Conservation (phyloP, 176 grass and related monocot species). For the Cocos nucifera region DNA sequence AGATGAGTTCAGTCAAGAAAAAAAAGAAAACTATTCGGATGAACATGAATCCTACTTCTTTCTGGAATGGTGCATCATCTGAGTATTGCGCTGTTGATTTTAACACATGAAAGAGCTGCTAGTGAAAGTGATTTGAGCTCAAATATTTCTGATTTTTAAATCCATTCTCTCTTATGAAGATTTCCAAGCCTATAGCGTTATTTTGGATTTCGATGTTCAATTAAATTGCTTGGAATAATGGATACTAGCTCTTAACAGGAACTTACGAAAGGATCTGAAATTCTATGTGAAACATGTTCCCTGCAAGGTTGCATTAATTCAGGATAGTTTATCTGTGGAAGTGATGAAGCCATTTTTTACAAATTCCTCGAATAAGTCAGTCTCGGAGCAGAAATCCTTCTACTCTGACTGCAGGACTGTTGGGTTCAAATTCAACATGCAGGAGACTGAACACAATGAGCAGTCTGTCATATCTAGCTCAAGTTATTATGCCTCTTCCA, state of each 20-base stretch:
- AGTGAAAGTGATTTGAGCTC: too few relatives aligned
- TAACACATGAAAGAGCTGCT: too few relatives aligned
- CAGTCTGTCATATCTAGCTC: conserved; percentile 28
- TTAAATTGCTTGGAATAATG: conserved; percentile 4
- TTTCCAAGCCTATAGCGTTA: too few relatives aligned
- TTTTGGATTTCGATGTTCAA: too few relatives aligned
- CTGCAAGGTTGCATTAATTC: conserved; percentile 55
- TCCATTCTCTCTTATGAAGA: too few relatives aligned
- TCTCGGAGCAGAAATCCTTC: conserved; percentile 24
- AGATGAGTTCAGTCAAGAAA: too few relatives aligned
- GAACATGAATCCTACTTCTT: too few relatives aligned
- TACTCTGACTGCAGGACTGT: conserved; percentile 13
- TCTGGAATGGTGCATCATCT: too few relatives aligned
- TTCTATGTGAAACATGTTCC: conserved; percentile 51
- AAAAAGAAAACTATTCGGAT: too few relatives aligned
- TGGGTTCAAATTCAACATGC: conserved; percentile 25
- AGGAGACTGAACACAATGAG: conserved; percentile 17
- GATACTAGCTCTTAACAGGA: conserved; percentile 20
- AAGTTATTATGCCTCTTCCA: conserved; percentile 43
- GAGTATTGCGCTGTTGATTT: too few relatives aligned
- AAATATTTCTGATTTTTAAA: too few relatives aligned
- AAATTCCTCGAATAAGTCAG: conserved; percentile 29
- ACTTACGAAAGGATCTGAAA: conserved; percentile 53
- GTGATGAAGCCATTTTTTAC: conserved; percentile 26
- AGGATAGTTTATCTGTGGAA: conserved; percentile 34